phyloP scores from a whole-genome alignment of 2,329 filamentous ascomycete genomes.

The Ciborinia camelliae region DNA sequence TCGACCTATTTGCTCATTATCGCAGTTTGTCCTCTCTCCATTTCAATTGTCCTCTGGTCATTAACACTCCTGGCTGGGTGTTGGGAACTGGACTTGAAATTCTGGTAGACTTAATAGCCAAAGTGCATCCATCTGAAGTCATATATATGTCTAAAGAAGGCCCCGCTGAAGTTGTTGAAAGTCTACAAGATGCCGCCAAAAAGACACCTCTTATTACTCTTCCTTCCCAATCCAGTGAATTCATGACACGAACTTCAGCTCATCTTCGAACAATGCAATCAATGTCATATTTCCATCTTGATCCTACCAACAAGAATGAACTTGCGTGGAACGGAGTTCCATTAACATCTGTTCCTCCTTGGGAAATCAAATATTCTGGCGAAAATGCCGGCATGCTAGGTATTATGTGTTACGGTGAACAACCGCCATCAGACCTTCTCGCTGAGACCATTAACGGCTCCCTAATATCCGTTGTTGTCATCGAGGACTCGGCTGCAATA shows the following conservation, averaged over 20 bases:
- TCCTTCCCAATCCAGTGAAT: slow-evolving; percentile 57
- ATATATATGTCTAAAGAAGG: slow-evolving; percentile 68
- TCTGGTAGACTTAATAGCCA: slow-evolving; percentile 54
- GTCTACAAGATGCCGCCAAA: slow-evolving; percentile 44
- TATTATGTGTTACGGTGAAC: slow-evolving; percentile 65
- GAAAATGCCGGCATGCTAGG: slow-evolving; percentile 54
- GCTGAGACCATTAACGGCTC: slow-evolving; percentile 66
- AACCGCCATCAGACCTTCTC: slow-evolving; percentile 55
- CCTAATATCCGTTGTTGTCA: slow-evolving; percentile 61
- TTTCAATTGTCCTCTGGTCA: slow-evolving; percentile 54
- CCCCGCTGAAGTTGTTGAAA: slow-evolving; percentile 53
- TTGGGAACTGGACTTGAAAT: slow-evolving; percentile 67
- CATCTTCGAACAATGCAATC: slow-evolving; percentile 71
- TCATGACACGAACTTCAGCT: slow-evolving; percentile 56
- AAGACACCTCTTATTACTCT: slow-evolving; percentile 48
- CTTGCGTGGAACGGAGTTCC: slow-evolving; percentile 50
- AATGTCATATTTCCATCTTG: slow-evolving; percentile 73
- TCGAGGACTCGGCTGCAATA: slow-evolving; percentile 54
- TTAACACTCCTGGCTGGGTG: slow-evolving; percentile 75
- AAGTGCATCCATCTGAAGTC: slow-evolving; percentile 56
- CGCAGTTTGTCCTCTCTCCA: slow-evolving; percentile 42
- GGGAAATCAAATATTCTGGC: slow-evolving; percentile 58
- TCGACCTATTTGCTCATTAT: slow-evolving; percentile 61
- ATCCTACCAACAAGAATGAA: slow-evolving; percentile 26
- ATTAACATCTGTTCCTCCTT: slow-evolving; percentile 56